Evolutionary conservation across 169 alveolate genomes (phyloP).

Genomic region (Plasmodium gallinaceum): DNA sequence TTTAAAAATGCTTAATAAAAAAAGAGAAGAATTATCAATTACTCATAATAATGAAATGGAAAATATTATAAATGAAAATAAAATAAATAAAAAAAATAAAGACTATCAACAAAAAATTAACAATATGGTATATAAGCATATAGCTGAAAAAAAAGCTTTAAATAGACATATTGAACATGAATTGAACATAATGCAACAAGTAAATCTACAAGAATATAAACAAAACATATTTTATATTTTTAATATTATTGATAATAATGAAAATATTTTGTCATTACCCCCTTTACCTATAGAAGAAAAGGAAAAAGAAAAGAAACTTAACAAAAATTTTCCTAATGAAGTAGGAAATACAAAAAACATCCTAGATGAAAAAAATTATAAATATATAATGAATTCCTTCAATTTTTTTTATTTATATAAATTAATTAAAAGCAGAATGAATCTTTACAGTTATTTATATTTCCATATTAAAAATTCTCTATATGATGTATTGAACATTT

Average conservation of each 20-base stretch:
- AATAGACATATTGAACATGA: conserved; percentile 66
- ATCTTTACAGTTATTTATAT: conserved; percentile 24
- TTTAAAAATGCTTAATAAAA: conserved; percentile 20
- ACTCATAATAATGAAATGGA: conserved; percentile 76
- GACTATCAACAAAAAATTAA: conserved; percentile 17
- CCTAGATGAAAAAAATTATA: not conserved
- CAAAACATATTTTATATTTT: conserved; percentile 56
- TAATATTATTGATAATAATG: conserved; percentile 34
- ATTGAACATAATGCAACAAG: conserved; percentile 38
- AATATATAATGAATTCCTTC: conserved; percentile 14
- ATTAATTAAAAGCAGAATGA: conserved; percentile 39
- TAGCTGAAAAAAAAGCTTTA: conserved; percentile 71
- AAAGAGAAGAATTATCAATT: conserved; percentile 58
- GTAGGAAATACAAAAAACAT: not conserved
- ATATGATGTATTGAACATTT: conserved; percentile 18
- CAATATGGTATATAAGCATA: conserved; percentile 64
- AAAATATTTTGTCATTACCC: conserved; percentile 42
- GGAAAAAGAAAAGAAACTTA: conserved; percentile 3
- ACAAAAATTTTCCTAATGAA: not conserved
- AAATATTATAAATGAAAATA: conserved; percentile 46
- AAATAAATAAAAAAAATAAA: conserved; percentile 25
- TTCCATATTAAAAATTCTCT: conserved; percentile 16
- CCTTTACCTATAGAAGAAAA: conserved; percentile 56
- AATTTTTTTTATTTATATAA: conserved; percentile 38
- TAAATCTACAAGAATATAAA: conserved; percentile 55